Base-by-base conservation (phyloP, 108 stramenopile species). In the Conticribra guillardii region DNA sequence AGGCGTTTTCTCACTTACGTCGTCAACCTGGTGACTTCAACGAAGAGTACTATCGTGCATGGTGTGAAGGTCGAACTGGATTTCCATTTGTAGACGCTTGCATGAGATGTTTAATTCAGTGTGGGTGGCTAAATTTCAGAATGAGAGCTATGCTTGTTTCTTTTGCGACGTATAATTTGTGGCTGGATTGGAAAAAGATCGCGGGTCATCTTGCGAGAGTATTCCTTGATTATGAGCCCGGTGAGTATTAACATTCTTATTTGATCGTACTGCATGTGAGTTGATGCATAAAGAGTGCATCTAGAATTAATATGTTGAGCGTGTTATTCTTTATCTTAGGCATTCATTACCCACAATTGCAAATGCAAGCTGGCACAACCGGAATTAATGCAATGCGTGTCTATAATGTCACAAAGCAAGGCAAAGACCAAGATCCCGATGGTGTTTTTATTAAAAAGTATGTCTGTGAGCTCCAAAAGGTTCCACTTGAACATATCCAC, bases 121-220 rank as follows among this genome's bases (percentile, higher is more conserved):
- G 76, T 60, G 89, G 89, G 1, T 90, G 89, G 89, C 17, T 89
- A 4, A 89, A 89, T 60, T 89, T 89, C 65, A 75, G 86, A 9
- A 90, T 90, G 89, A 67, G 89, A 30, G 86, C 89, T 15, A 90
- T 90, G 89, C 62, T 90, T 21, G 84, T 90, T 2, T 87, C 86
- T 11, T 90, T 90, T 77, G 86, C 86, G 15, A 84, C 83, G 0
- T 87, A 87, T 44, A 90, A 90, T 54, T 67, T 90, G 22, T 90
- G 89, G 89, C 60, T 90, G 47, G 89, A 90, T 80, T 90, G 89
- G 89, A 84, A 79, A 60, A 37, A 69, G 30, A 71, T 90, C n/a
- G 82, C 84, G 2, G 60, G 76, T 1, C 85, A 86, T 69, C 34
- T 87, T 53, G 89, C 86, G 11, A 55, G 89, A 31, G 47, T 86